Evolutionary conservation across 352 stramenopile genomes (phyloP).

Genomic region (Pythium grandisporangium): DNA sequence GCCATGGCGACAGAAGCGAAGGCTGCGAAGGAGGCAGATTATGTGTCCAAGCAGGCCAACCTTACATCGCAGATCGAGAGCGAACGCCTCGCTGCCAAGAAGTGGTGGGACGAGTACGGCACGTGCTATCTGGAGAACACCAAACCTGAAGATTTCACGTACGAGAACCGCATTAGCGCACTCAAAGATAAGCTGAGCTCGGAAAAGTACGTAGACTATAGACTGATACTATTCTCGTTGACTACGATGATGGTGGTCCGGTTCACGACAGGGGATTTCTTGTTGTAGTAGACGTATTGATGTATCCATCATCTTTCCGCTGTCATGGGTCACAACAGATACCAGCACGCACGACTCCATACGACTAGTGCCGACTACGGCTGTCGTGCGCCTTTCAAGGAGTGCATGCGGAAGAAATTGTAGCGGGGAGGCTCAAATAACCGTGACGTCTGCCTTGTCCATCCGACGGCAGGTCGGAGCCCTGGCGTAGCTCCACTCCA

Average conservation of each 20-base stretch:
- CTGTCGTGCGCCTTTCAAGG: constrained; percentile 60
- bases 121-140: constrained; percentile 71
- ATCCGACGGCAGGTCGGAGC: too few species aligned
- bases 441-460: too few species aligned
- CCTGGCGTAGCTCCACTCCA: too few species aligned
- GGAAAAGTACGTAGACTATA: constrained; percentile 45
- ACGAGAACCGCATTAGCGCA: constrained; percentile 67
- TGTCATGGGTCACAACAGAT: too few species aligned
- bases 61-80: constrained; percentile 77
- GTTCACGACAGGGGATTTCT: too few species aligned
- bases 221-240: too few species aligned
- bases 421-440: not conserved
- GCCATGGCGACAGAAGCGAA: constrained; percentile 21
- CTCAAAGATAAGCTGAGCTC: constrained; percentile 54
- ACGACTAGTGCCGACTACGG: constrained; percentile 65
- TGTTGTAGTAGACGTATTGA: too few species aligned
- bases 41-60: constrained; percentile 79
- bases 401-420: constrained; percentile 48
- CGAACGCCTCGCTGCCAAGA: constrained; percentile 63
- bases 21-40: constrained; percentile 67
- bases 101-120: constrained; percentile 78
- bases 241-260: too few species aligned
- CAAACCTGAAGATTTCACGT: constrained; percentile 75
- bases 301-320: too few species aligned
- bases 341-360: constrained; percentile 34